phyloP scores from a whole-genome alignment of 805 yeast genomes.

The Kluyveromyces dobzhanskii region DNA sequence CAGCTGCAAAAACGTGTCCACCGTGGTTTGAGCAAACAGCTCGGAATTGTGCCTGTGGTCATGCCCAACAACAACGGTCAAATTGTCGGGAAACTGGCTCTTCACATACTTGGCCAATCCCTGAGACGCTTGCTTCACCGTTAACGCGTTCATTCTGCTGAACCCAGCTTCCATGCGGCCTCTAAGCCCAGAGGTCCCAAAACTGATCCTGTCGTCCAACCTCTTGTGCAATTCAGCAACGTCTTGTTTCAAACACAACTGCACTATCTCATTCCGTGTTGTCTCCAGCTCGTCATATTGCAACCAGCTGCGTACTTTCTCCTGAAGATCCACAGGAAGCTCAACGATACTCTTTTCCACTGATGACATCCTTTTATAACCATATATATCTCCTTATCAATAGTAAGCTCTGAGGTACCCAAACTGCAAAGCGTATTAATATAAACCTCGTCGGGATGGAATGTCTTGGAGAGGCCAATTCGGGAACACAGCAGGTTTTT shows the following conservation, averaged over 20 bases:
- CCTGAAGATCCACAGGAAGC: constrained; percentile 13
- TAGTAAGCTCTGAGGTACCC: no score
- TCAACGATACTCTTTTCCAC: no score
- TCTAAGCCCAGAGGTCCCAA: constrained; percentile 93
- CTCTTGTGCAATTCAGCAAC: constrained; percentile 41
- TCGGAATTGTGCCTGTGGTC: constrained; percentile 83
- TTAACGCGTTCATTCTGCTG: constrained; percentile 78
- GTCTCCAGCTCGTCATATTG: constrained; percentile 29
- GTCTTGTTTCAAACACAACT: constrained; percentile 33
- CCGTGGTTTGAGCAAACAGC: constrained; percentile 71
- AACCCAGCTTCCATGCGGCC: constrained; percentile 89
- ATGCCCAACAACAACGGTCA: constrained; percentile 64
- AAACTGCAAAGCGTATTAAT: no score
- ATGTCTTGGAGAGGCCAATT: no score
- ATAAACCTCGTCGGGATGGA: no score
- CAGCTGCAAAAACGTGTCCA: constrained; percentile 56
- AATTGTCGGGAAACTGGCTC: constrained; percentile 21
- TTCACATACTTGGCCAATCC: constrained; percentile 53
- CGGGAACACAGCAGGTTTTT: no score
- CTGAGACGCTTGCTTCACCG: constrained; percentile 85
- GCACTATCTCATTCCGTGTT: constrained; percentile 48
- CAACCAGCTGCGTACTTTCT: constrained; percentile 19
- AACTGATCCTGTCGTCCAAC: constrained; percentile 54
- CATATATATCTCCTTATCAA: no score
- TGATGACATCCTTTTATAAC: no score